phyloP scores from a whole-genome alignment of 2,329 filamentous ascomycete species.

The Claviceps sp. region DNA sequence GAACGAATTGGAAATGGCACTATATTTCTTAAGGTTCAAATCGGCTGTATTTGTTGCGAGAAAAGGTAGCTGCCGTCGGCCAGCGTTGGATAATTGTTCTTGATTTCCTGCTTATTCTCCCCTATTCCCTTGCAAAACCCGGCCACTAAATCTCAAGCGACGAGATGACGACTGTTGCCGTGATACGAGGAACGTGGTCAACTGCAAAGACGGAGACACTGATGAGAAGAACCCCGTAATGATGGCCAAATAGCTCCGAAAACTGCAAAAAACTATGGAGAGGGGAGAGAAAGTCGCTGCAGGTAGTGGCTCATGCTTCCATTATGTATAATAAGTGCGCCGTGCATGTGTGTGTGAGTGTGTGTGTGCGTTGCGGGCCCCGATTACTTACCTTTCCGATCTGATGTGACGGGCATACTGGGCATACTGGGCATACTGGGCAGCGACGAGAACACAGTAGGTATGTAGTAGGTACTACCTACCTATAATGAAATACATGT shows the following conservation, averaged over 20 bases:
- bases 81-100: conserved; percentile 18
- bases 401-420: background rate
- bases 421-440: too few relatives aligned
- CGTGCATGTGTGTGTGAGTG: too few relatives aligned
- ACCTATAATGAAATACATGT: background rate
- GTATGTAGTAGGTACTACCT: background rate
- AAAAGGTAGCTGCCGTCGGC: conserved; percentile 20
- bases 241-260: conserved; percentile 20
- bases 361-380: too few relatives aligned
- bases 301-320: conserved; percentile 27
- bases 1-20: background rate
- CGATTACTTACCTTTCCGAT: background rate
- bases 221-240: conserved; percentile 17
- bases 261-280: conserved; percentile 24
- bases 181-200: conserved; percentile 10
- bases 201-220: conserved; percentile 1
- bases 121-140: background rate
- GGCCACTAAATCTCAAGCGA: background rate
- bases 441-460: background rate
- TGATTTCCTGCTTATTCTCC: background rate
- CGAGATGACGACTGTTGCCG: conserved; percentile 8
- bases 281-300: conserved; percentile 11
- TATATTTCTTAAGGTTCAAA: background rate
- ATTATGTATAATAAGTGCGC: conserved; percentile 29
- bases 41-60: background rate